A percentile compares a stretch with the other conserved stretches of the same genome.
Conservation (phyloP, 345 rosid species). For the Euclidium syriacum region DNA sequence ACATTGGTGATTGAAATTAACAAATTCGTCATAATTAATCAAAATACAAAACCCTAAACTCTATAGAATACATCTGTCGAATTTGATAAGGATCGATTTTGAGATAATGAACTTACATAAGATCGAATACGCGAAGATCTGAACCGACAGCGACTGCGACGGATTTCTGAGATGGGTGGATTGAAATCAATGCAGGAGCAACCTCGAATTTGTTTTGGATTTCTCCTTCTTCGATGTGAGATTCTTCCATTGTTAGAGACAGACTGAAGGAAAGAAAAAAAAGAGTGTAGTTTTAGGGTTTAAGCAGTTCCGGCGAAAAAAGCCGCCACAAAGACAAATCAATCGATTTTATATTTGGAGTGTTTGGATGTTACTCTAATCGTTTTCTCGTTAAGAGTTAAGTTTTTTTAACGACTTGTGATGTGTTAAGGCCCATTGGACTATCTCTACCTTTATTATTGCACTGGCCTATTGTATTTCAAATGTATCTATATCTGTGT, state of each 20-base stretch:
- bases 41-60: not conserved
- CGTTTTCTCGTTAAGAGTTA: not conserved
- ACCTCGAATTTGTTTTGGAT: slow-evolving; percentile 49
- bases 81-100: not conserved
- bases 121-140: slow-evolving; percentile 81
- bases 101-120: slow-evolving; percentile 38
- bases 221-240: slow-evolving; percentile 53
- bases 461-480: too few relatives aligned
- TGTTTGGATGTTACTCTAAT: not conserved
- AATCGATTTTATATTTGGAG: not conserved
- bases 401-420: too few relatives aligned
- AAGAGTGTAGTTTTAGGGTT: slow-evolving; percentile 22
- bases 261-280: not conserved
- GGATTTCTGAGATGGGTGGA: slow-evolving; percentile 65
- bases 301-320: slow-evolving; percentile 11
- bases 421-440: too few relatives aligned
- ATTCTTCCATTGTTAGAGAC: slow-evolving; percentile 39
- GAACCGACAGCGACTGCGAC: slow-evolving; percentile 73
- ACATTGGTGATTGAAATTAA: not conserved
- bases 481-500: too few relatives aligned
- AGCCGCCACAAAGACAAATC: slow-evolving; percentile 3
- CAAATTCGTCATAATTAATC: not conserved
- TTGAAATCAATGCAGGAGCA: slow-evolving; percentile 72
- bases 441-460: too few relatives aligned
- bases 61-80: not conserved